Evolutionary conservation across 2,329 filamentous ascomycete species (phyloP).

Genomic region (Penicillium glabrum): DNA sequence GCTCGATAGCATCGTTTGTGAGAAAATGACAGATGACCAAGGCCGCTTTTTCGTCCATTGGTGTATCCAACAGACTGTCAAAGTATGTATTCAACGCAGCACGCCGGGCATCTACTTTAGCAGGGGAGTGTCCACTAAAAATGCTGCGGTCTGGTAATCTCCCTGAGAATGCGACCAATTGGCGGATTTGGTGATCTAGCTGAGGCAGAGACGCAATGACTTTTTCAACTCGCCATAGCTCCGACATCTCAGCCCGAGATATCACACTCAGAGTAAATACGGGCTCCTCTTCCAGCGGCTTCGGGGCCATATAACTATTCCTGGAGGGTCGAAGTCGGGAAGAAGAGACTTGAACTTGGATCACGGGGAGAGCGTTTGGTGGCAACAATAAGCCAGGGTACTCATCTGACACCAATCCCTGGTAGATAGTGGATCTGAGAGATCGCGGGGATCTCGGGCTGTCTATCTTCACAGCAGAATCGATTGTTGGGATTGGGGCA

Average conservation of each 20-base stretch:
- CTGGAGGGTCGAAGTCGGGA: constrained; percentile 92
- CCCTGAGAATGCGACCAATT: constrained; percentile 68
- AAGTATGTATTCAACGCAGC: constrained; percentile 80
- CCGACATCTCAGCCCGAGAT: constrained; percentile 62
- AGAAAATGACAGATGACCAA: constrained; percentile 84
- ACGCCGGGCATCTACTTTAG: constrained; percentile 85
- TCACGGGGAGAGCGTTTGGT: constrained; percentile 82
- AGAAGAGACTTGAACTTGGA: constrained; percentile 84
- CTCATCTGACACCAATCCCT: constrained; percentile 78
- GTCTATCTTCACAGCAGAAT: constrained; percentile 36
- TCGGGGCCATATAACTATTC: constrained; percentile 77
- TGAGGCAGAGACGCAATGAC: constrained; percentile 77
- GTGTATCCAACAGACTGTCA: constrained; percentile 78
- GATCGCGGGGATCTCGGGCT: constrained; percentile 29
- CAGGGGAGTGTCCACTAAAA: constrained; percentile 90
- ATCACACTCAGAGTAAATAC: constrained; percentile 90
- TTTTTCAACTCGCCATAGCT: constrained; percentile 95
- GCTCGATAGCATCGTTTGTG: constrained; percentile 63
- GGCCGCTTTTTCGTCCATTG: constrained; percentile 73
- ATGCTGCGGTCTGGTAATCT: constrained; percentile 80
- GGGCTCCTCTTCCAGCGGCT: constrained; percentile 82
- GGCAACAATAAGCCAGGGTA: constrained; percentile 82
- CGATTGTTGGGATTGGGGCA: constrained; percentile 48
- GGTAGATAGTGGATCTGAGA: constrained; percentile 60
- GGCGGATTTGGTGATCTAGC: constrained; percentile 78